Evolutionary conservation across 192 early-diverging fungal genomes (phyloP).

Genomic region (Coemansia sp.): DNA sequence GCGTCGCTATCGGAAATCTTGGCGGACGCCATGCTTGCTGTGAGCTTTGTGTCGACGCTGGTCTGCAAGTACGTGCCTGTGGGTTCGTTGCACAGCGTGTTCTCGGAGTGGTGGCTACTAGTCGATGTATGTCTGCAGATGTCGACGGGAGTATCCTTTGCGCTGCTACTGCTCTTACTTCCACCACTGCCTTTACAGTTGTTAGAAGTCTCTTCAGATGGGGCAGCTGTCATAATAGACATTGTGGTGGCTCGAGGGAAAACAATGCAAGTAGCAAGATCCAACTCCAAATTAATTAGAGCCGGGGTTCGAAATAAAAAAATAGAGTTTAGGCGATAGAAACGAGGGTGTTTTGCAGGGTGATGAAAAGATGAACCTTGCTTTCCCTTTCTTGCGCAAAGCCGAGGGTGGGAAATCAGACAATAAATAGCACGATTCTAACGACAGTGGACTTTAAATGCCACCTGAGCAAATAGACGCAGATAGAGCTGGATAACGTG

Average conservation of each 20-base stretch:
- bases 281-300: conserved; percentile 1
- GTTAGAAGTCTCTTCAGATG: conserved; percentile 4
- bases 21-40: conserved; percentile 6
- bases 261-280: neutral
- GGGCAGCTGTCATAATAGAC: conserved; percentile 1
- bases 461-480: neutral
- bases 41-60: neutral
- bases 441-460: neutral
- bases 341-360: neutral
- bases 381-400: neutral
- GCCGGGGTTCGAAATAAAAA: neutral
- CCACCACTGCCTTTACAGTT: conserved; percentile 6
- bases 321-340: neutral
- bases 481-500: conserved; percentile 6
- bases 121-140: conserved; percentile 46
- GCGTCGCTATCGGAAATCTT: conserved; percentile 8
- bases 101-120: conserved; percentile 43
- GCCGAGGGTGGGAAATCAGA: neutral
- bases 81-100: conserved; percentile 47
- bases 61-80: conserved; percentile 4
- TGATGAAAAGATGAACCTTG: neutral
- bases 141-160: conserved; percentile 12
- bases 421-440: neutral
- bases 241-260: neutral
- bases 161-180: neutral